A percentile compares a stretch with the other conserved stretches of the same genome.
Conservation (phyloP, 805 yeast genomes). For the Kazachstania africana region DNA sequence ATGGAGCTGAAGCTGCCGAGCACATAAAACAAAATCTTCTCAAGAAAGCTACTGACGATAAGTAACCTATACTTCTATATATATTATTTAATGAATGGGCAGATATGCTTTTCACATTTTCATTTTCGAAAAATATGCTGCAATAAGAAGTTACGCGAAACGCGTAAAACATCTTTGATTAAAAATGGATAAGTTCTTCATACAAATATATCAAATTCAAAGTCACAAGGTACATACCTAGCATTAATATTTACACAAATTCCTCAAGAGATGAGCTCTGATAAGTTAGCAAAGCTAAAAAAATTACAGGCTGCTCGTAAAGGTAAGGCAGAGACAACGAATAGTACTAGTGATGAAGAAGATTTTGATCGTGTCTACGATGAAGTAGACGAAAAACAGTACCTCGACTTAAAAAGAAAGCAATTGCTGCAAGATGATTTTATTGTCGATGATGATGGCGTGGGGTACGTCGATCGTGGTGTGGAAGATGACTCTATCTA, state of each 20-base stretch:
- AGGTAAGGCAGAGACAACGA: conserved; percentile 5
- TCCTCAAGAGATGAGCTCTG: too few species aligned
- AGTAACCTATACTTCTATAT: too few species aligned
- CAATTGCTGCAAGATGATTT: conserved; percentile 83
- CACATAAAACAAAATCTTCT: conserved; percentile 24
- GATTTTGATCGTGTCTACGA: conserved; percentile 58
- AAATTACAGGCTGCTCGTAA: conserved; percentile 46
- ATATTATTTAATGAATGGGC: neutral
- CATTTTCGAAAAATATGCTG: neutral
- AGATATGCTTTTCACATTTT: neutral
- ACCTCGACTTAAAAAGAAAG: conserved; percentile 62
- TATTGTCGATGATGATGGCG: conserved; percentile 88
- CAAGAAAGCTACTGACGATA: conserved; percentile 1
- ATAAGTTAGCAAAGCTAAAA: conserved; percentile 47
- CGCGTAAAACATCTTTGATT: too few species aligned
- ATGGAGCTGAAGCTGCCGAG: conserved; percentile 43
- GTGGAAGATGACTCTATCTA: conserved; percentile 76
- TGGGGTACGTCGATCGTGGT: conserved; percentile 90
- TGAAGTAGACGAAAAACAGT: conserved; percentile 74
- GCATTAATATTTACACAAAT: too few species aligned
- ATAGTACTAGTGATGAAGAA: conserved; percentile 30
- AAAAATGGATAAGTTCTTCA: too few species aligned
- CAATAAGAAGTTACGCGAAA: too few species aligned
- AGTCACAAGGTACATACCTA: too few species aligned
- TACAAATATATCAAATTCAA: too few species aligned